phyloP scores from a whole-genome alignment of 2,329 filamentous ascomycete species.

The Epichloe elymi region DNA sequence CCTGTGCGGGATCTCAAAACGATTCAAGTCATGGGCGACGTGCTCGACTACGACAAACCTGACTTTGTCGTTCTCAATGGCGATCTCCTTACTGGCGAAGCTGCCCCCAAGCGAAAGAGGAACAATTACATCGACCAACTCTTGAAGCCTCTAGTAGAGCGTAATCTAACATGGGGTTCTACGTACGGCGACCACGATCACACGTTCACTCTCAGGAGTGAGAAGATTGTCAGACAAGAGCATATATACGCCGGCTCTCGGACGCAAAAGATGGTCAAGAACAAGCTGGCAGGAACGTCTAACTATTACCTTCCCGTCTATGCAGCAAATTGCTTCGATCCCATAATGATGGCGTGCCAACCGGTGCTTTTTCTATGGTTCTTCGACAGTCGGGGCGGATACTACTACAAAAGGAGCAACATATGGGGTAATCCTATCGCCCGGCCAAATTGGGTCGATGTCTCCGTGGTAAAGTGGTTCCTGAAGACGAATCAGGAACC shows the following conservation, averaged over 20 bases:
- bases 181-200: conserved; percentile 62
- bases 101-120: conserved; percentile 36
- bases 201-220: conserved; percentile 40
- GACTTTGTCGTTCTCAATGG: conserved; percentile 57
- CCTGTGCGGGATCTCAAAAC: conserved; percentile 43
- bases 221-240: conserved; percentile 26
- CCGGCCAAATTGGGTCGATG: conserved; percentile 31
- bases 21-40: conserved; percentile 38
- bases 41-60: conserved; percentile 43
- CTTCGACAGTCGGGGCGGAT: conserved; percentile 53
- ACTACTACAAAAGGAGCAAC: conserved; percentile 28
- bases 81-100: conserved; percentile 57
- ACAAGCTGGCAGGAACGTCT: conserved; percentile 23
- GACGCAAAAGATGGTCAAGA: conserved; percentile 26
- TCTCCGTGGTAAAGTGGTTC: conserved; percentile 32
- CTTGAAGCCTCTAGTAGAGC: conserved; percentile 41
- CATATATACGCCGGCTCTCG: conserved; percentile 22
- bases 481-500: conserved; percentile 18
- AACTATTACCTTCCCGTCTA: conserved; percentile 37
- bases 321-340: conserved; percentile 18
- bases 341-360: background rate
- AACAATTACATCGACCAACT: conserved; percentile 45
- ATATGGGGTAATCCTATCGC: conserved; percentile 15
- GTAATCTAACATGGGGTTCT: conserved; percentile 46
- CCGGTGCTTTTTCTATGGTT: conserved; percentile 51